A percentile compares a stretch with the other conserved stretches of the same genome.
Evolutionary conservation across 73 alveolate species (phyloP).

Genomic region (Tetrahymena thermophila): DNA sequence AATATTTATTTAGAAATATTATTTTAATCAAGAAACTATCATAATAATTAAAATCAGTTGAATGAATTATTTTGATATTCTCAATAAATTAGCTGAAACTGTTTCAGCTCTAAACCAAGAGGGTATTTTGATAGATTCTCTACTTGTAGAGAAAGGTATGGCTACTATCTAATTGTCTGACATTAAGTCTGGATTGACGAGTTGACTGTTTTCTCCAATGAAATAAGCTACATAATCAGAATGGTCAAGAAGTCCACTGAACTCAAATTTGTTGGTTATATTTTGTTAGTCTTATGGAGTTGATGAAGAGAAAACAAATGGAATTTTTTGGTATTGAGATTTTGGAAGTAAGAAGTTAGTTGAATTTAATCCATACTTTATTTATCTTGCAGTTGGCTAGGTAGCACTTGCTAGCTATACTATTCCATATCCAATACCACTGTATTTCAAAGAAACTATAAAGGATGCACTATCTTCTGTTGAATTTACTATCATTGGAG

Average conservation of each 20-base stretch:
- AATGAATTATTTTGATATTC: background rate
- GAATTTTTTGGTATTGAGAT: background rate
- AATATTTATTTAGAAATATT: background rate
- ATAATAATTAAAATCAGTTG: background rate
- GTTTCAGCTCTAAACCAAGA: background rate
- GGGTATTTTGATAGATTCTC: background rate
- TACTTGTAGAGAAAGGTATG: background rate
- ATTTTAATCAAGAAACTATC: background rate
- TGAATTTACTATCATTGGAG: background rate
- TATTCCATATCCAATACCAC: slow-evolving; percentile 10
- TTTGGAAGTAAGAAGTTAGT: background rate
- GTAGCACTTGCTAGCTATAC: slow-evolving; percentile 6
- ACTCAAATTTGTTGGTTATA: background rate
- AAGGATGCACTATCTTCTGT: slow-evolving; percentile 21
- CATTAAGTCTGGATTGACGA: slow-evolving; percentile 33
- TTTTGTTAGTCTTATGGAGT: slow-evolving; percentile 14
- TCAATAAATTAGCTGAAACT: background rate
- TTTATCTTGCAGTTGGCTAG: slow-evolving; percentile 18
- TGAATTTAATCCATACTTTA: slow-evolving; percentile 11
- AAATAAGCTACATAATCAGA: slow-evolving; percentile 24
- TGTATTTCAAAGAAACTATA: slow-evolving; percentile 12
- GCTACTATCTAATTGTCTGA: background rate
- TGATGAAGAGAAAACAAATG: slow-evolving; percentile 1
- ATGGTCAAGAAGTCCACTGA: slow-evolving; percentile 12
- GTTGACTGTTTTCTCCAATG: slow-evolving; percentile 14